A percentile compares a stretch with the other conserved stretches of the same genome.
phyloP scores from a whole-genome alignment of 2,329 filamentous ascomycete species.

The Cytospora leucostoma region DNA sequence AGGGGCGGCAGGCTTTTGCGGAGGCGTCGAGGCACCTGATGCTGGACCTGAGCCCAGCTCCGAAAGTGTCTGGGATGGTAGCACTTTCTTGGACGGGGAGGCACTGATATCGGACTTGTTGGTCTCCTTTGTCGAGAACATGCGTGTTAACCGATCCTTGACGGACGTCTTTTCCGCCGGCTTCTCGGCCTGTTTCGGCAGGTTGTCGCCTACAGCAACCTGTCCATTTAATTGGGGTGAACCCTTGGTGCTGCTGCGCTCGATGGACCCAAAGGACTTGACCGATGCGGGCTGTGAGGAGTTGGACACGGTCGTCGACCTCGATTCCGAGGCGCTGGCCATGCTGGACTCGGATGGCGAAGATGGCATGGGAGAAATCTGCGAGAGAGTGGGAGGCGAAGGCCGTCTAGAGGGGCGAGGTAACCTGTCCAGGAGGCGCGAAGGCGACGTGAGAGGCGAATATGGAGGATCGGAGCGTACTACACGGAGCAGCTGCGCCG shows the following conservation, averaged over 20 bases:
- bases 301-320: constrained; percentile 44
- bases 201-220: constrained; percentile 35
- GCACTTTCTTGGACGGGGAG: constrained; percentile 25
- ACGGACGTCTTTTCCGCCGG: constrained; percentile 59
- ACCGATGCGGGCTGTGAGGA: constrained; percentile 54
- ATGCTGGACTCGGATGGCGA: constrained; percentile 31
- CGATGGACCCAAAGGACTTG: constrained; percentile 52
- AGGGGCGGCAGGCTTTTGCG: constrained; percentile 31
- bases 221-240: constrained; percentile 43
- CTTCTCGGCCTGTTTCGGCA: constrained; percentile 51
- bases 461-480: background rate
- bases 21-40: constrained; percentile 36
- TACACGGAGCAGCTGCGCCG: constrained; percentile 5
- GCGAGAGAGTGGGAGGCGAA: background rate
- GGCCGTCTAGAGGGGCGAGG: constrained; percentile 7
- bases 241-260: constrained; percentile 39
- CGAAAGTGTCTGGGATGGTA: constrained; percentile 8
- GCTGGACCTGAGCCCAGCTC: constrained; percentile 35
- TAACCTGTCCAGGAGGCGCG: constrained; percentile 3
- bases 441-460: constrained; percentile 1
- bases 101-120: constrained; percentile 34
- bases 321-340: constrained; percentile 36
- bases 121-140: constrained; percentile 63
- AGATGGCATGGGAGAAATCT: constrained; percentile 2
- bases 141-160: constrained; percentile 65